phyloP scores from a whole-genome alignment of 768 basidiomycete genomes.

The Gloeopeniophorella convolvens region DNA sequence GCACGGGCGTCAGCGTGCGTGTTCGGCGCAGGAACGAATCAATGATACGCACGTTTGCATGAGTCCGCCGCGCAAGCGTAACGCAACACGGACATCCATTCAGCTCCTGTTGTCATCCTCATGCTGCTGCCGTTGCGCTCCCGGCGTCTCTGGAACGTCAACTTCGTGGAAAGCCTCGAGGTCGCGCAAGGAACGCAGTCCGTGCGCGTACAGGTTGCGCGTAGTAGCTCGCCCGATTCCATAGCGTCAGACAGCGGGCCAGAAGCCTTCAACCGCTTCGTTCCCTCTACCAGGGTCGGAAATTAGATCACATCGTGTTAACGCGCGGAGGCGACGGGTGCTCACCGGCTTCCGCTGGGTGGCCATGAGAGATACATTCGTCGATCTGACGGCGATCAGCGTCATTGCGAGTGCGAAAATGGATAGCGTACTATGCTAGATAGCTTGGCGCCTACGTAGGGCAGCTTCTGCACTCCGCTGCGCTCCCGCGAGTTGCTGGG shows the following conservation, averaged over 20 bases:
- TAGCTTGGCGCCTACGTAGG: constrained; percentile 34
- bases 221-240: constrained; percentile 68
- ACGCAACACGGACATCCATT: constrained; percentile 42
- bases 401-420: no score
- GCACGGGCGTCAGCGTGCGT: neutral
- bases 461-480: constrained; percentile 25
- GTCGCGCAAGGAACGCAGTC: no score
- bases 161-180: constrained; percentile 59
- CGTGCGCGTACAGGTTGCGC: constrained; percentile 52
- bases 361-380: constrained; percentile 49
- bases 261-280: constrained; percentile 42
- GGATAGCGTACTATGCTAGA: constrained; percentile 23
- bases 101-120: constrained; percentile 15
- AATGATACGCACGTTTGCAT: constrained; percentile 34
- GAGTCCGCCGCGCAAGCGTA: constrained; percentile 56
- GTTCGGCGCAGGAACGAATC: neutral
- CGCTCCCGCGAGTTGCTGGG: constrained; percentile 25
- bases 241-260: constrained; percentile 53
- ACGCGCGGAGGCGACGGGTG: neutral
- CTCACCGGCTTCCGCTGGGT: constrained; percentile 52
- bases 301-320: constrained; percentile 35
- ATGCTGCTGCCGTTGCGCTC: constrained; percentile 13
- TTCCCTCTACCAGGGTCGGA: no score
- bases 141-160: no score
- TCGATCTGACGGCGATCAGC: constrained; percentile 41